phyloP scores from a whole-genome alignment of 768 basidiomycete species.

The Kwoniella botswanensis region DNA sequence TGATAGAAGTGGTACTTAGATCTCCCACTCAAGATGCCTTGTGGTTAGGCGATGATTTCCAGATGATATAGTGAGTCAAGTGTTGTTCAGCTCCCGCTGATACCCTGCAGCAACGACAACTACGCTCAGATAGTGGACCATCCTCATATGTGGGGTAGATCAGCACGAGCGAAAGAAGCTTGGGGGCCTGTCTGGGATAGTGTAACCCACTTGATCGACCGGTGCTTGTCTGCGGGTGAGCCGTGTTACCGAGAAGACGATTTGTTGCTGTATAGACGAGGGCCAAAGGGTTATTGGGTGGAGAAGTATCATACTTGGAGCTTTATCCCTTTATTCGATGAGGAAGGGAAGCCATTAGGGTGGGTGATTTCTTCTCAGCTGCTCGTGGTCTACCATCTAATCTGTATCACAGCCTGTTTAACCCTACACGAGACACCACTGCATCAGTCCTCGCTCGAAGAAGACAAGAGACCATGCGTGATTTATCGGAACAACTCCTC shows the following conservation, averaged over 20 bases:
- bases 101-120: slow-evolving; percentile 24
- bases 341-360: slow-evolving; percentile 19
- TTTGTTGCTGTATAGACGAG: slow-evolving; percentile 29
- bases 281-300: slow-evolving; percentile 25
- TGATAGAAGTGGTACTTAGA: slow-evolving; percentile 27
- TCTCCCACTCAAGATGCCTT: slow-evolving; percentile 41
- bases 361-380: slow-evolving; percentile 4
- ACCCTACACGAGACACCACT: slow-evolving; percentile 35
- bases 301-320: slow-evolving; percentile 43
- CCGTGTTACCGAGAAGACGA: slow-evolving; percentile 28
- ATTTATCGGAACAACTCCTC: slow-evolving; percentile 26
- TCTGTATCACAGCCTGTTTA: slow-evolving; percentile 21
- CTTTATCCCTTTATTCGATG: slow-evolving; percentile 29
- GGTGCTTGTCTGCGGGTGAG: slow-evolving; percentile 18
- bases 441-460: slow-evolving; percentile 28
- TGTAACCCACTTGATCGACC: slow-evolving; percentile 24
- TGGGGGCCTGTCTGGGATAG: slow-evolving; percentile 36
- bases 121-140: slow-evolving; percentile 34
- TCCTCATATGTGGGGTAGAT: slow-evolving; percentile 27
- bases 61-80: slow-evolving; percentile 43
- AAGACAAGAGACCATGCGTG: slow-evolving; percentile 28
- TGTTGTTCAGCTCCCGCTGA: not conserved
- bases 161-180: slow-evolving; percentile 24
- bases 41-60: slow-evolving; percentile 41
- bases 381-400: not conserved